phyloP scores from a whole-genome alignment of 495 filamentous ascomycete genomes.

The Aspergillus bertholletiae region DNA sequence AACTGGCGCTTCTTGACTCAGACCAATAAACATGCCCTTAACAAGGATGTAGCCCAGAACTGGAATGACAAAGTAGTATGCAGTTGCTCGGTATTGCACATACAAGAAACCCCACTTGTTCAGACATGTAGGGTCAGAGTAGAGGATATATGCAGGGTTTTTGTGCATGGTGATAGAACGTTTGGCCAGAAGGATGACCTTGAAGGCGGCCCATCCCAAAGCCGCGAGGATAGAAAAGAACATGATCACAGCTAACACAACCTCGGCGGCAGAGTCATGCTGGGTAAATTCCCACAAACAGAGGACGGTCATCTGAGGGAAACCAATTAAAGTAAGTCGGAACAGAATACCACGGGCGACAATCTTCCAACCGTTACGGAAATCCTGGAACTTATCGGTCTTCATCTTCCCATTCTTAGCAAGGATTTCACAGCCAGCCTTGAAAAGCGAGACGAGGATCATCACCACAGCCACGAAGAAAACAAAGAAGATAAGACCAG shows the following conservation, averaged over 20 bases:
- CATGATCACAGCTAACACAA: slow-evolving; percentile 87
- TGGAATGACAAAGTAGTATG: slow-evolving; percentile 95
- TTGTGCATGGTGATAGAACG: slow-evolving; percentile 89
- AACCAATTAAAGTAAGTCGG: slow-evolving; percentile 85
- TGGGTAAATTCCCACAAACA: slow-evolving; percentile 94
- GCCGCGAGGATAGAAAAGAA: slow-evolving; percentile 76
- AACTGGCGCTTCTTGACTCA: slow-evolving; percentile 69
- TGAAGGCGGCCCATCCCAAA: slow-evolving; percentile 82
- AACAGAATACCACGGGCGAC: slow-evolving; percentile 91
- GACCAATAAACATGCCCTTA: slow-evolving; percentile 89
- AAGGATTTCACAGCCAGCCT: slow-evolving; percentile 69
- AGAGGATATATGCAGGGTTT: slow-evolving; percentile 96
- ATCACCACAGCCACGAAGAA: slow-evolving; percentile 73
- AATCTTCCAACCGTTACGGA: slow-evolving; percentile 86
- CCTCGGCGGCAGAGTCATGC: slow-evolving; percentile 80
- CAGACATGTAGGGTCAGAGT: slow-evolving; percentile 84
- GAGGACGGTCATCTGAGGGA: slow-evolving; percentile 86
- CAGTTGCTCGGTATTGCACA: slow-evolving; percentile 93
- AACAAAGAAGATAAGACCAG: slow-evolving; percentile 85
- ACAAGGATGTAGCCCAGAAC: slow-evolving; percentile 73
- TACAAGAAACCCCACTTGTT: slow-evolving; percentile 99
- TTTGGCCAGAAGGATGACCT: slow-evolving; percentile 84
- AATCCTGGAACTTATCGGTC: slow-evolving; percentile 85
- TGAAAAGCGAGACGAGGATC: slow-evolving; percentile 73
- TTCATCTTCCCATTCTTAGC: slow-evolving; percentile 76